Evolutionary conservation across 2,329 filamentous ascomycete genomes (phyloP), one percentile per base, ranked within the genome.

Genomic region (Sporothrix humicola): DNA sequence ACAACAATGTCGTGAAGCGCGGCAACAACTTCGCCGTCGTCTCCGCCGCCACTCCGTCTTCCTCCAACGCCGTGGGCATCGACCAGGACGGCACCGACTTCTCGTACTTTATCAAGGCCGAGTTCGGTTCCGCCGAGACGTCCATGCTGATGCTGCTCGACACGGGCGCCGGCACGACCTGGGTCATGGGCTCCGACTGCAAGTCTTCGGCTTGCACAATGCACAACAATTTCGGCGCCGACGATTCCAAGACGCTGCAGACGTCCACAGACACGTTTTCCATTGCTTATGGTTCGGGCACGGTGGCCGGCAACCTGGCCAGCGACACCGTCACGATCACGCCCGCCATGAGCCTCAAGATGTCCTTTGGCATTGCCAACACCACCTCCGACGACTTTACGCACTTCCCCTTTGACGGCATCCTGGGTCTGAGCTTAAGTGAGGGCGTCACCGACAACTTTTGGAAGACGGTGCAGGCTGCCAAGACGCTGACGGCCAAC

Each of bases 321-420:
- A 87, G 85, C 10, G 94, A 97, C 78, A 90, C 84, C 0, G 79
- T 96, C 26, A 84, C 85, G 3, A 83, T 97, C 76, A 92, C 90
- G 1, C 89, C 88, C 48, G 66, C 23, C 17, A 84, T 95, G 75
- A 87, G 85, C 58, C 79, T 93, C 15, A 81, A 86, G 1, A 86
- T 94, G 77, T 84, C 88, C 2, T 93, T 97, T 78, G 94, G 94
- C 4, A 82, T 95, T 74, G 93, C 92, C 26, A 88, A 87, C 48
- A 87, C 87, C 31, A 92, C 92, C 1, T 94, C 93, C 0, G 82
- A 89, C 70, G 90, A 96, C 76, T 97, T 97, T 80, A 82, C 84
- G 42, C 87, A 88, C 71, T 97, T 95, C 78, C 92, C 93, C 1
- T 94, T 97, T 81, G 94, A 97, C 80, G 94, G 94, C 31, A 97